These are phyloP conservation scores for Ocimum tenuiflorum DNA, from an alignment of 257 asterid genomes.

Conservation along the genomic window DNA sequence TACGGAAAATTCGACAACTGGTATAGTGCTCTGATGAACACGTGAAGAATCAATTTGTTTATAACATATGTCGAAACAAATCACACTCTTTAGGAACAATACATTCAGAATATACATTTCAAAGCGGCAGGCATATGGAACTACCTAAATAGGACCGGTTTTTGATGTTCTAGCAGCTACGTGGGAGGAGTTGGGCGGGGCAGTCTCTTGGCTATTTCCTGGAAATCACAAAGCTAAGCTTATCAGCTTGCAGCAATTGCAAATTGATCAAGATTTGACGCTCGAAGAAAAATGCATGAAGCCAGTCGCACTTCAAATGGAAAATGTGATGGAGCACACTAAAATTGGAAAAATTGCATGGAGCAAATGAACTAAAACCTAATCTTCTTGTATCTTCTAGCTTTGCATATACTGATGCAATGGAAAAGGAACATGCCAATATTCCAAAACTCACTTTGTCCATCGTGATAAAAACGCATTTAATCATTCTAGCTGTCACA, in stretches of 20 bases:
- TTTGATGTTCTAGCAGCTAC: conserved; percentile 20
- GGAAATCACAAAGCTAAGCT: too few relatives aligned
- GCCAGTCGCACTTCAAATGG: not conserved
- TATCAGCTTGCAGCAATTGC: not conserved
- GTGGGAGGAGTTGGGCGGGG: conserved; percentile 59
- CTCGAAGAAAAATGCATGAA: too few relatives aligned
- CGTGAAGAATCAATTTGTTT: too few relatives aligned
- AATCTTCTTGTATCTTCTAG: not conserved
- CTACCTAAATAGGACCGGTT: conserved; percentile 17
- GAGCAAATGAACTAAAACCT: not conserved
- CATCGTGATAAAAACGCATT: not conserved
- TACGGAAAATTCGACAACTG: too few relatives aligned
- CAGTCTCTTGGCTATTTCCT: conserved; percentile 78
- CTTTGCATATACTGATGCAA: not conserved
- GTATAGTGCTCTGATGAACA: too few relatives aligned
- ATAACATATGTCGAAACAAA: too few relatives aligned
- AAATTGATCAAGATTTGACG: not conserved
- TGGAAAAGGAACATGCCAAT: not conserved
- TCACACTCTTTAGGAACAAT: not conserved
- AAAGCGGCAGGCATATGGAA: conserved; percentile 27
- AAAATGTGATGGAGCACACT: not conserved
- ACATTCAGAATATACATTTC: conserved; percentile 35
- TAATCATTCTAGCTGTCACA: not conserved
- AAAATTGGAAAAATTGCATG: not conserved
- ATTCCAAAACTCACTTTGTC: not conserved